phyloP scores from a whole-genome alignment of 129 eudicot species.

The Apium graveolens region DNA sequence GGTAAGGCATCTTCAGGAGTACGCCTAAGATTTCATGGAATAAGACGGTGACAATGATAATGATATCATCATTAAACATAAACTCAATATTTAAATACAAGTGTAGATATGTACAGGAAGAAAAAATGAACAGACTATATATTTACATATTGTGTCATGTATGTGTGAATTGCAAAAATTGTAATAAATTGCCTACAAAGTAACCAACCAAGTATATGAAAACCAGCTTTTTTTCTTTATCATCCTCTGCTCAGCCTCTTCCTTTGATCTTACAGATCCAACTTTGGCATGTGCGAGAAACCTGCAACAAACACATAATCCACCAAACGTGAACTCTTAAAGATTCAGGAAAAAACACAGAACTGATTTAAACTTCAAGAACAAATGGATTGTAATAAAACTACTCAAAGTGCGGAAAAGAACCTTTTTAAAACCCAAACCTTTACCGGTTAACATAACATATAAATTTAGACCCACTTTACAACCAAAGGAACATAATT shows the following conservation, averaged over 20 bases:
- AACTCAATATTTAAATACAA: neutral
- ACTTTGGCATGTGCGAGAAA: conserved; percentile 97
- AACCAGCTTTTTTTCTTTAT: conserved; percentile 73
- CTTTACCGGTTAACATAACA: neutral
- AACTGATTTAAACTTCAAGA: neutral
- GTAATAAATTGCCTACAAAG: conserved; percentile 9
- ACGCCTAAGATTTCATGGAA: conserved; percentile 43
- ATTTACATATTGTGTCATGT: neutral
- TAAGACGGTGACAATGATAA: conserved; percentile 8
- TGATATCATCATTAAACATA: neutral
- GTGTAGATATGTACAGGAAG: neutral
- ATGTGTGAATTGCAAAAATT: neutral
- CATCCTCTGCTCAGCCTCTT: conserved; percentile 90
- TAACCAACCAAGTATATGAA: conserved; percentile 73
- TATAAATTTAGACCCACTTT: neutral
- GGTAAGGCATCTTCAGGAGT: conserved; percentile 38
- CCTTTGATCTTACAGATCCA: conserved; percentile 88
- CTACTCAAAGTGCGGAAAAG: neutral
- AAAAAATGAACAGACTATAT: neutral
- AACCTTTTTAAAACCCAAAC: neutral
- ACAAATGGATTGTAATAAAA: neutral
- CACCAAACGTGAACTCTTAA: conserved; percentile 10
- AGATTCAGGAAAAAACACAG: neutral
- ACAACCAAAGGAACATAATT: neutral
- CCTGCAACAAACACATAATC: conserved; percentile 42